Base-by-base conservation (phyloP, 495 filamentous ascomycete species). In the Lineolata rhizophorae region DNA sequence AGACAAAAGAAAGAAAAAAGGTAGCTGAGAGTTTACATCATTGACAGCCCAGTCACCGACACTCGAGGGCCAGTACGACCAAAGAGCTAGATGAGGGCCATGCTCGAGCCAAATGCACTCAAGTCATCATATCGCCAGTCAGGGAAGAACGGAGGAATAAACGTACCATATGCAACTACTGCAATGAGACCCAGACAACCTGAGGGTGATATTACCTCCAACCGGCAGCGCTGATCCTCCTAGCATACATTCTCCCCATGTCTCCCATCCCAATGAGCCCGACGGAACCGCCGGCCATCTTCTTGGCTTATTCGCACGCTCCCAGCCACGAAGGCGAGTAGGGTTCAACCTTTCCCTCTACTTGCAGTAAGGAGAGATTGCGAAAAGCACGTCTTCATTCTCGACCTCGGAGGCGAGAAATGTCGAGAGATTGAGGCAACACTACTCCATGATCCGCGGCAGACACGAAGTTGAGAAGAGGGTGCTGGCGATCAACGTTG, bases 71-170 rank as follows among this genome's bases (percentile, higher is more conserved):
- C 69, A 72, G 54, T 61, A 74, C 55, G 63, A 59, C 37, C 34
- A 46, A 34, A 35, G 42, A 42, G 44, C 31, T 25, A 45, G 43
- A 37, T 36, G 44, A 61, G 53, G 45, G 49, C 64, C 67, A 79
- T 90, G 63, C 82, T 94, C 82, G 79, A 94, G 83, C 83, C 83
- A 94, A 94, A 94, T 94, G 83, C 83, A 78, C 83, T 94, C 83
- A 80, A 78, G 81, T 94, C 83, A 94, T 92, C 83, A 85, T 83
- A 27, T 36, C 41, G 41, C 36, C 26, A 29, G 30, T 30, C 33
- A 42, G 44, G 29, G 34, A 32, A 40, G 28, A 44, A 18, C 35
- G 31, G 24, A 30, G 30, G 40, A 31, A 33, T 39, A 35, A 27
- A 32, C 42, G 35, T 39, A 42, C 30, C 41, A n/a, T n/a, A n/a